Conservation (phyloP, 352 stramenopile genomes). For the Halophytophthora polymorphica region DNA sequence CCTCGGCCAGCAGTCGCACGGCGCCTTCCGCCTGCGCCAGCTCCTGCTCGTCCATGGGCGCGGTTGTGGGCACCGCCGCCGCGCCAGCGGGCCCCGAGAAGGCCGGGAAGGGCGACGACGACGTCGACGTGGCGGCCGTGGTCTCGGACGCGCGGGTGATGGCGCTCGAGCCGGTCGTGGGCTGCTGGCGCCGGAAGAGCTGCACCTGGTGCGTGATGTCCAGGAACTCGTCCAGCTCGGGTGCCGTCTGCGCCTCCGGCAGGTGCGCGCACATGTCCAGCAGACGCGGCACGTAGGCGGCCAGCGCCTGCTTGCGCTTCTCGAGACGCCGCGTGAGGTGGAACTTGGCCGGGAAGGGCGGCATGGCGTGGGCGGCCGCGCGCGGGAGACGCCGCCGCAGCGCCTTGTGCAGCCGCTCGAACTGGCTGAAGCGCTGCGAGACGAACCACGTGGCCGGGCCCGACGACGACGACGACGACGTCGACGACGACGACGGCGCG, state of each 20-base stretch:
- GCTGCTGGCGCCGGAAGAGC: slow-evolving; percentile 21
- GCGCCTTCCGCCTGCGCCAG: slow-evolving; percentile 32
- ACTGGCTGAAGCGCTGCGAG: slow-evolving; percentile 45
- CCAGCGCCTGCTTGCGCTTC: slow-evolving; percentile 37
- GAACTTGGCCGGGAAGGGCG: slow-evolving; percentile 41
- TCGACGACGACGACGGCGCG: no score
- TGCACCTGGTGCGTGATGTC: slow-evolving; percentile 33
- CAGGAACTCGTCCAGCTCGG: slow-evolving; percentile 44
- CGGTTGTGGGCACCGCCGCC: slow-evolving; percentile 7
- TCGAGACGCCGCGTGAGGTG: slow-evolving; percentile 26
- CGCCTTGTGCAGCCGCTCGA: slow-evolving; percentile 33
- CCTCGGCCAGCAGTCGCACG: slow-evolving; percentile 23
- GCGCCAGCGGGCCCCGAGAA: slow-evolving; percentile 13
- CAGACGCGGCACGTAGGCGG: slow-evolving; percentile 25
- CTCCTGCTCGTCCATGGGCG: slow-evolving; percentile 38
- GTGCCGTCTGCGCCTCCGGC: slow-evolving; percentile 16
- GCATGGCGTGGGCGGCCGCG: slow-evolving; percentile 16
- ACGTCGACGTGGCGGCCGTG: slow-evolving; percentile 9
- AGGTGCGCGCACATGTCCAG: slow-evolving; percentile 34
- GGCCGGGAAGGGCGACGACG: slow-evolving; percentile 16
- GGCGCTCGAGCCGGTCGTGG: slow-evolving; percentile 6
- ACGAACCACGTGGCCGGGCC: slow-evolving; percentile 33
- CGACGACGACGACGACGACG: no score
- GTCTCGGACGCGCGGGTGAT: slow-evolving; percentile 9
- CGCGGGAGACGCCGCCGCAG: slow-evolving; percentile 25